Evolutionary conservation across 495 filamentous ascomycete genomes (phyloP).

Genomic region (Daldinia grandis): DNA sequence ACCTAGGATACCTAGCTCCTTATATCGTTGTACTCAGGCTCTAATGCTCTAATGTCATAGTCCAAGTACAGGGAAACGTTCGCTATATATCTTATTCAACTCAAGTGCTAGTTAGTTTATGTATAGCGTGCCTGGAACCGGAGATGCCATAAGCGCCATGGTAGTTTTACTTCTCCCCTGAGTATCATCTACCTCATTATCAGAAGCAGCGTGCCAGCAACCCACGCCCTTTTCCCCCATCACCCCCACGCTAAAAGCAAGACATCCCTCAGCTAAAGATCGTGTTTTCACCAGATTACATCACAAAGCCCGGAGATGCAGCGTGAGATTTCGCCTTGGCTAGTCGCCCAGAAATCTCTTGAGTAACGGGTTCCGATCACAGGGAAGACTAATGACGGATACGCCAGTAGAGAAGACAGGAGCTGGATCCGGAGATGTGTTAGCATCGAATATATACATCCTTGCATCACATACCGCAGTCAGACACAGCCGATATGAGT

Average conservation of each 20-base stretch:
- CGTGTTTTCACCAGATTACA: background rate
- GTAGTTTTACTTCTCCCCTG: background rate
- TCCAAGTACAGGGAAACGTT: background rate
- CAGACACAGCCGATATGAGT: background rate
- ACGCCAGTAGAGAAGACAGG: background rate
- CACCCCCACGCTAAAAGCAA: conserved; percentile 21
- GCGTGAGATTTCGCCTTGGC: background rate
- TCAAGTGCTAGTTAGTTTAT: background rate
- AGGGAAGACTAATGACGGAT: too few species aligned
- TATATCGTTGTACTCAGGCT: background rate
- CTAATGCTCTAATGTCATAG: background rate
- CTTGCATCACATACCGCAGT: background rate
- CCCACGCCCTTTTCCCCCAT: conserved; percentile 1
- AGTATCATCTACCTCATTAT: too few species aligned
- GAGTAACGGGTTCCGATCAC: background rate
- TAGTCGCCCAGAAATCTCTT: background rate
- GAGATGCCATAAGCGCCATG: background rate
- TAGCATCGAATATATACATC: background rate
- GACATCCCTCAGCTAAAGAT: conserved; percentile 2
- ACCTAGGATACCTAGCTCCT: background rate
- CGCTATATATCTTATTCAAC: background rate
- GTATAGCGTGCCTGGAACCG: background rate
- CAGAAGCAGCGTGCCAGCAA: background rate
- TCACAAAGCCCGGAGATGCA: background rate
- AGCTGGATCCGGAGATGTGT: background rate